Conservation (phyloP, 2,329 filamentous ascomycete species). For the Sclerotinia subarctica region DNA sequence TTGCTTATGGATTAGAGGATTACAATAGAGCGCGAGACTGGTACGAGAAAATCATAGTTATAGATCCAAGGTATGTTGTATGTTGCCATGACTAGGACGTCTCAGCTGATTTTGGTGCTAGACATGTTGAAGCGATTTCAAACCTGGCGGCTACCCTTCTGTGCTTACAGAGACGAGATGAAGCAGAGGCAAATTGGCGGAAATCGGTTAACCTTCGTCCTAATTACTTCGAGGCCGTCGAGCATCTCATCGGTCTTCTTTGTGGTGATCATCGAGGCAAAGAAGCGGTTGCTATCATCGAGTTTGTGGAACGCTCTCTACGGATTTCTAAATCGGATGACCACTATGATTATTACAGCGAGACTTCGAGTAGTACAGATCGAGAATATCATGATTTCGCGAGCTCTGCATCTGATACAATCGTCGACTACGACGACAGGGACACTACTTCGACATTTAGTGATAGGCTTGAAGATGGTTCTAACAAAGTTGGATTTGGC, state of each 20-base stretch:
- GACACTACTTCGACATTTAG: slow-evolving; percentile 27
- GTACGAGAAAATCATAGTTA: slow-evolving; percentile 62
- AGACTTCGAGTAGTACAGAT: slow-evolving; percentile 53
- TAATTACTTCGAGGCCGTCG: slow-evolving; percentile 89
- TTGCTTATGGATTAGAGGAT: slow-evolving; percentile 84
- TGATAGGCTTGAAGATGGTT: slow-evolving; percentile 24
- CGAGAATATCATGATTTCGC: slow-evolving; percentile 33
- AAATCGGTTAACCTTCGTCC: slow-evolving; percentile 79
- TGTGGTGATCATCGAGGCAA: slow-evolving; percentile 76
- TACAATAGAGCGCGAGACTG: slow-evolving; percentile 74
- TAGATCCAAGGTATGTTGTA: slow-evolving; percentile 53
- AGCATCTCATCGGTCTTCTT: slow-evolving; percentile 85
- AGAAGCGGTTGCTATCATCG: slow-evolving; percentile 85
- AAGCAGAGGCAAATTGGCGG: slow-evolving; percentile 84
- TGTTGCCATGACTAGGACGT: not conserved
- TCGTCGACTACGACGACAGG: slow-evolving; percentile 36
- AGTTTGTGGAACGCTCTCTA: slow-evolving; percentile 74
- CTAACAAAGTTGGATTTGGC: slow-evolving; percentile 52
- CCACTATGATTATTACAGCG: slow-evolving; percentile 55
- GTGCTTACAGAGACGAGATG: slow-evolving; percentile 74
- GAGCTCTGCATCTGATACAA: slow-evolving; percentile 31
- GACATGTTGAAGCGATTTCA: slow-evolving; percentile 86
- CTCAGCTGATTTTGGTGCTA: slow-evolving; percentile 23
- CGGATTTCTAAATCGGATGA: slow-evolving; percentile 47
- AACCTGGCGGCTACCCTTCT: slow-evolving; percentile 89